These are phyloP conservation scores for Aspergillus sergii DNA, from an alignment of 2,329 filamentous ascomycete species.

Conservation along the genomic window DNA sequence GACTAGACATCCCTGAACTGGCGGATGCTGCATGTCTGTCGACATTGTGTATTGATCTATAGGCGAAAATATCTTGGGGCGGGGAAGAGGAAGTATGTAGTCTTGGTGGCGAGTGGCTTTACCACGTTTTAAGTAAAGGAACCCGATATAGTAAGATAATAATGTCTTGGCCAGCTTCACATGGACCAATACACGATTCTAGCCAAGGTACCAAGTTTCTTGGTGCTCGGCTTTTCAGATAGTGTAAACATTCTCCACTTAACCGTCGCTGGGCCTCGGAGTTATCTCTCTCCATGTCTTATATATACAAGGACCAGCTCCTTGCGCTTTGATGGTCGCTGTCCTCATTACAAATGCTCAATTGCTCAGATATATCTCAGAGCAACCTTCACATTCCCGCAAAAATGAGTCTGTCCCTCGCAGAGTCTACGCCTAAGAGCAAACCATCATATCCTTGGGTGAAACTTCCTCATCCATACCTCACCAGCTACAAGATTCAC, in stretches of 20 bases:
- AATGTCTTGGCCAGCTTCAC: not conserved
- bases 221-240: not conserved
- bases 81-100: not conserved
- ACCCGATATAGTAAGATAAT: not conserved
- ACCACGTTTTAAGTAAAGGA: conserved; percentile 4
- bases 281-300: not conserved
- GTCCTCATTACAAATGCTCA: not conserved
- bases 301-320: not conserved
- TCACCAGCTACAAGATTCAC: conserved; percentile 47
- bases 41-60: not conserved
- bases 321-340: not conserved
- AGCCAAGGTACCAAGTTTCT: not conserved
- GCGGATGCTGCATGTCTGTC: conserved; percentile 12
- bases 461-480: conserved; percentile 51
- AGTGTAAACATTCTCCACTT: not conserved
- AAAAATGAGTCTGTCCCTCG: conserved; percentile 3
- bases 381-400: not conserved
- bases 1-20: conserved; percentile 30
- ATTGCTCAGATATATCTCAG: not conserved
- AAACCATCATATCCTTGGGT: conserved; percentile 37
- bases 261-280: not conserved
- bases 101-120: not conserved
- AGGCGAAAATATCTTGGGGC: not conserved
- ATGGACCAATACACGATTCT: not conserved
- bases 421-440: not conserved